Percentiles rank a stretch among this genome's conserved stretches.
Evolutionary conservation across 2,329 filamentous ascomycete genomes (phyloP).

Genomic region (Clonostachys rosea): DNA sequence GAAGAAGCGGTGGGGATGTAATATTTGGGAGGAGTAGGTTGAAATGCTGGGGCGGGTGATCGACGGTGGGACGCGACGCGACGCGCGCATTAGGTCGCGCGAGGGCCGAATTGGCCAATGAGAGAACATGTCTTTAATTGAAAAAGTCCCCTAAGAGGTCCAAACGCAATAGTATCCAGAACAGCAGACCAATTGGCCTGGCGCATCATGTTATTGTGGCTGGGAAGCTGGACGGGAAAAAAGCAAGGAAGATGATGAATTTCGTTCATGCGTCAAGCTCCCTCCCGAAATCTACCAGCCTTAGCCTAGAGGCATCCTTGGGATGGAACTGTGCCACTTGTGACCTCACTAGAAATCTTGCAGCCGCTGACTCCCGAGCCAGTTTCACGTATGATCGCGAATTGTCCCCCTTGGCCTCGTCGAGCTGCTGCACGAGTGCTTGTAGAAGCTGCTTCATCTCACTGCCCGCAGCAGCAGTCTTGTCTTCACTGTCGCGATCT

Average conservation of each 20-base stretch:
- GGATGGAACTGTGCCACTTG: conserved; percentile 65
- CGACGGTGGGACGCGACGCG: conserved; percentile 19
- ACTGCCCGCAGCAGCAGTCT: conserved; percentile 42
- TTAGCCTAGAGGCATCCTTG: conserved; percentile 53
- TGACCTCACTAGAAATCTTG: conserved; percentile 58
- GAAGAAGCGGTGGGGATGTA: background rate
- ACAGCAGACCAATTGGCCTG: too few species aligned
- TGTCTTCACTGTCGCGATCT: conserved; percentile 28
- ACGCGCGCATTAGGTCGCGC: background rate
- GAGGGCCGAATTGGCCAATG: background rate
- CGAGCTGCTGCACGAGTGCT: conserved; percentile 53
- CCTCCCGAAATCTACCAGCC: conserved; percentile 59
- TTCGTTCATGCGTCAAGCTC: conserved; percentile 30
- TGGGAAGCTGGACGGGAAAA: background rate
- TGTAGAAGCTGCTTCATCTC: conserved; percentile 60
- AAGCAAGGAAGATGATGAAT: background rate
- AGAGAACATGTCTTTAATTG: background rate
- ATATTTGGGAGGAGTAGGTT: background rate
- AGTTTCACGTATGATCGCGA: conserved; percentile 54
- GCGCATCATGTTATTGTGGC: background rate
- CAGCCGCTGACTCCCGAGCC: conserved; percentile 56
- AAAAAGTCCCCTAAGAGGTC: too few species aligned
- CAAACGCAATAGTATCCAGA: too few species aligned
- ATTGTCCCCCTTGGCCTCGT: conserved; percentile 48
- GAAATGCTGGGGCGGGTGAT: conserved; percentile 5